These are phyloP conservation scores for Colletotrichum sp. DNA, from an alignment of 2,329 filamentous ascomycete species.

Conservation along the genomic window DNA sequence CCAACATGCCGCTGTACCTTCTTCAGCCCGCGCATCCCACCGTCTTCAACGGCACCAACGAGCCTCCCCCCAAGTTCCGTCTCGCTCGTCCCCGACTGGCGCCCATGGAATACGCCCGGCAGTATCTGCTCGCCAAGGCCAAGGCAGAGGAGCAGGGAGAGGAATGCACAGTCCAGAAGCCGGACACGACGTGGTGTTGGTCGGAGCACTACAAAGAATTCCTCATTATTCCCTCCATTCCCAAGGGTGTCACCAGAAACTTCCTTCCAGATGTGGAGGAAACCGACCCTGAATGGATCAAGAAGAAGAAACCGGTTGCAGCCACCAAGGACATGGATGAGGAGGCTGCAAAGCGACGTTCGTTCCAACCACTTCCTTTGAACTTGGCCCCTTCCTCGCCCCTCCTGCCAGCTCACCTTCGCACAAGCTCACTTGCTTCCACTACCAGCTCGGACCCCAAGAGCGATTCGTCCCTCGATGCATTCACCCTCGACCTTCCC, in stretches of 20 bases:
- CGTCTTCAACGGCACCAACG: conserved; percentile 5
- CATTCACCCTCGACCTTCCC: background rate
- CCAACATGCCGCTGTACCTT: conserved; percentile 11
- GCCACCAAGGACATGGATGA: background rate
- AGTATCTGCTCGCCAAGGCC: conserved; percentile 38
- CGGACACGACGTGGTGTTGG: conserved; percentile 37
- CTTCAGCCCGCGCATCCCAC: conserved; percentile 12
- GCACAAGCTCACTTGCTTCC: background rate
- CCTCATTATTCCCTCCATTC: conserved; percentile 38
- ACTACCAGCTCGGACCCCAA: background rate
- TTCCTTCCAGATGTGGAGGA: background rate
- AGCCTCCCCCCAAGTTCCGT: conserved; percentile 9
- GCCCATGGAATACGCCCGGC: conserved; percentile 43
- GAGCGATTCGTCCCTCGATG: background rate
- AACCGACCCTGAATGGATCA: background rate
- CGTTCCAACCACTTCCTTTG: conserved; percentile 9
- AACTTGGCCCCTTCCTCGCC: conserved; percentile 7
- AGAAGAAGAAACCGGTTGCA: background rate
- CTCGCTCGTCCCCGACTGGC: conserved; percentile 31
- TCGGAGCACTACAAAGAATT: conserved; percentile 36
- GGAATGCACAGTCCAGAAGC: conserved; percentile 32
- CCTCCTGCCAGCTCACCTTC: background rate
- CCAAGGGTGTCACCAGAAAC: conserved; percentile 25
- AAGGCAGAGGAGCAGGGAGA: conserved; percentile 28
- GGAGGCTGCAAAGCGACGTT: background rate